A percentile compares a stretch with the other conserved stretches of the same genome.
phyloP scores from a whole-genome alignment of 1,284 basidiomycete species.

The Ganoderma boninense region DNA sequence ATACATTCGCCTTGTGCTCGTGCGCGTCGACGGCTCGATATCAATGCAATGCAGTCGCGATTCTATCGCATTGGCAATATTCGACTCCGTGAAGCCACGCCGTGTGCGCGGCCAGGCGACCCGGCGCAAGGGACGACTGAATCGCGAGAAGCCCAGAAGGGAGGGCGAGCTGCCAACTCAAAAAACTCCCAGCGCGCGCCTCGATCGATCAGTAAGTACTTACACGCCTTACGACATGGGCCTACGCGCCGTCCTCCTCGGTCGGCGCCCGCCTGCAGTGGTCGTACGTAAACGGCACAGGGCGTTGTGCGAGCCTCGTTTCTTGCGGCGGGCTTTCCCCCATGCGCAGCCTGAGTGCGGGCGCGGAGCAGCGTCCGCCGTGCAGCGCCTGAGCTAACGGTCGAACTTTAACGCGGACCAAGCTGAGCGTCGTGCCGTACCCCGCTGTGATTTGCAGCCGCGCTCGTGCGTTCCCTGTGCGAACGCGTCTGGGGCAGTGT shows the following conservation, averaged over 20 bases:
- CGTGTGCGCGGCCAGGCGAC: slow-evolving; percentile 2
- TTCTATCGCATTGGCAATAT: slow-evolving; percentile 2
- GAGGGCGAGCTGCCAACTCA: slow-evolving; percentile 1
- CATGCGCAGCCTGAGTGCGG: slow-evolving; percentile 13
- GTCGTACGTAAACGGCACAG: neutral
- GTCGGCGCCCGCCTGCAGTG: neutral
- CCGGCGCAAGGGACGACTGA: neutral
- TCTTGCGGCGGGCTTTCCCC: neutral
- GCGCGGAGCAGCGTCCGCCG: neutral
- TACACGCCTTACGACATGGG: slow-evolving; percentile 3
- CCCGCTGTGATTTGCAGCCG: slow-evolving; percentile 12
- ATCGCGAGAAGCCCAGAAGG: neutral
- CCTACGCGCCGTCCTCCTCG: neutral
- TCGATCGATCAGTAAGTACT: slow-evolving; percentile 9
- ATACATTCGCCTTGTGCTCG: slow-evolving; percentile 3
- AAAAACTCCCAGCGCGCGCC: slow-evolving; percentile 5
- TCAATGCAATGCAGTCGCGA: slow-evolving; percentile 10
- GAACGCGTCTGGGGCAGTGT: slow-evolving; percentile 1
- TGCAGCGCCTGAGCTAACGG: slow-evolving; percentile 6
- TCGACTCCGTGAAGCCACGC: slow-evolving; percentile 14
- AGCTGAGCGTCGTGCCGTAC: neutral
- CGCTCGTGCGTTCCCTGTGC: neutral
- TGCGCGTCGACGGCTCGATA: slow-evolving; percentile 7
- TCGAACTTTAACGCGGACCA: neutral
- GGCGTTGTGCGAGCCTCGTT: neutral